phyloP scores from a whole-genome alignment of 371 early-diverging fungal species.

The Zancudomyces culisetae region DNA sequence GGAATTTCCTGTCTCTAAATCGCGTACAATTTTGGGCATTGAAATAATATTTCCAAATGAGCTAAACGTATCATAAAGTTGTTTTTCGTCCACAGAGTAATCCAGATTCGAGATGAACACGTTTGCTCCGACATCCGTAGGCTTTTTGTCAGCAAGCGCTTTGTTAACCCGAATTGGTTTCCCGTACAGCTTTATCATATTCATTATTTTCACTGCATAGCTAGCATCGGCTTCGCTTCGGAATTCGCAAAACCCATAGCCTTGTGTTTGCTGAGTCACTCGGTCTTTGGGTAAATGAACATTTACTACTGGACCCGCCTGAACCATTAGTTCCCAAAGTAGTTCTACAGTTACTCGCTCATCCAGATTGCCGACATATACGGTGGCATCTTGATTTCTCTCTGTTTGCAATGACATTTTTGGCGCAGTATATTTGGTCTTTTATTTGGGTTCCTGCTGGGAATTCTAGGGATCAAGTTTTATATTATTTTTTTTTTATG shows the following conservation, averaged over 20 bases:
- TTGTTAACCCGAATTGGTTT: constrained; percentile 94
- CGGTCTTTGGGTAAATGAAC: constrained; percentile 95
- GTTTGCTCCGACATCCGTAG: constrained; percentile 87
- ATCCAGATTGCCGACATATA: constrained; percentile 94
- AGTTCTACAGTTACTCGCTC: constrained; percentile 82
- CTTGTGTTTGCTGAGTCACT: constrained; percentile 84
- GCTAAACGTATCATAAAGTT: constrained; percentile 87
- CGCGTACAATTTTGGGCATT: constrained; percentile 76
- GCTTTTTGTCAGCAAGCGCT: constrained; percentile 44
- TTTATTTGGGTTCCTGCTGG: too few relatives aligned
- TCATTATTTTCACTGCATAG: constrained; percentile 91
- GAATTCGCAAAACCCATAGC: constrained; percentile 94
- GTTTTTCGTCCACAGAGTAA: constrained; percentile 82
- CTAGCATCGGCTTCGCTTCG: constrained; percentile 87
- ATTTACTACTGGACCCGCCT: constrained; percentile 90
- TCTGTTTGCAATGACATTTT: constrained; percentile 20
- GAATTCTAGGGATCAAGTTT: too few relatives aligned
- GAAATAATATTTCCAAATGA: constrained; percentile 82
- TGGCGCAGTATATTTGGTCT: too few relatives aligned
- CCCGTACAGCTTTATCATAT: constrained; percentile 84
- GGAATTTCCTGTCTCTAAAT: constrained; percentile 65
- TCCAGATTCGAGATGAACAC: constrained; percentile 93
- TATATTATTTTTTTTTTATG: too few relatives aligned
- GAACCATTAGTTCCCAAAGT: constrained; percentile 95
- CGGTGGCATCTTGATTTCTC: constrained; percentile 87